phyloP scores from a whole-genome alignment of 257 asterid genomes.

The Fraxinus americana region DNA sequence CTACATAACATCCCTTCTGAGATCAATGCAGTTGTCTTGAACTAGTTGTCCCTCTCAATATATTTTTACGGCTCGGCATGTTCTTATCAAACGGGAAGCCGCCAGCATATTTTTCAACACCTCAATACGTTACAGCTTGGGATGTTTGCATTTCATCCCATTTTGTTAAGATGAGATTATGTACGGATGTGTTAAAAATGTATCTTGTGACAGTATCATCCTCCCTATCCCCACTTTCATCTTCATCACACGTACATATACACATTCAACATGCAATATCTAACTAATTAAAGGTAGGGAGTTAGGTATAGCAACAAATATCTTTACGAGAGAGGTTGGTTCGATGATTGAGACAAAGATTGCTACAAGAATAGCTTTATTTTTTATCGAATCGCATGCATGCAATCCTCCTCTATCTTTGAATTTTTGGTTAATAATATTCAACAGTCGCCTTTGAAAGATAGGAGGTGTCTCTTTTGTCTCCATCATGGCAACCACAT shows the following conservation, averaged over 20 bases:
- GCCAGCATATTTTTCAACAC: no score
- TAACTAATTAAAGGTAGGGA: background rate
- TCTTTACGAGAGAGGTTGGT: background rate
- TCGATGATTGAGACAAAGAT: background rate
- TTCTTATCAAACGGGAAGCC: no score
- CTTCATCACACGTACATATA: background rate
- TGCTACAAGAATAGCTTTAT: background rate
- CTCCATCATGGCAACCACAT: constrained; percentile 22
- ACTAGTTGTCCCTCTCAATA: no score
- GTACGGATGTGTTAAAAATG: background rate
- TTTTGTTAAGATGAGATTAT: no score
- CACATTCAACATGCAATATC: background rate
- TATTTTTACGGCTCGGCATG: no score
- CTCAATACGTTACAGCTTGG: no score
- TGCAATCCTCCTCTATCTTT: constrained; percentile 3
- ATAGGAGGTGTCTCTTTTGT: constrained; percentile 13
- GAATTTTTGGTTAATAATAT: constrained; percentile 3
- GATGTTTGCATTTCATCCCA: no score
- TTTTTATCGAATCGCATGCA: background rate
- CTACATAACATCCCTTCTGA: no score
- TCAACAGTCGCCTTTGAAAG: background rate
- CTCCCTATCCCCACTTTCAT: background rate
- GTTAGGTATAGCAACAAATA: background rate
- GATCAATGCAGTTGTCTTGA: background rate
- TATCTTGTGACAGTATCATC: background rate